A percentile compares a stretch with the other conserved stretches of the same genome.
Evolutionary conservation across 768 basidiomycete genomes (phyloP).

Genomic region (Lactarius psammicola): DNA sequence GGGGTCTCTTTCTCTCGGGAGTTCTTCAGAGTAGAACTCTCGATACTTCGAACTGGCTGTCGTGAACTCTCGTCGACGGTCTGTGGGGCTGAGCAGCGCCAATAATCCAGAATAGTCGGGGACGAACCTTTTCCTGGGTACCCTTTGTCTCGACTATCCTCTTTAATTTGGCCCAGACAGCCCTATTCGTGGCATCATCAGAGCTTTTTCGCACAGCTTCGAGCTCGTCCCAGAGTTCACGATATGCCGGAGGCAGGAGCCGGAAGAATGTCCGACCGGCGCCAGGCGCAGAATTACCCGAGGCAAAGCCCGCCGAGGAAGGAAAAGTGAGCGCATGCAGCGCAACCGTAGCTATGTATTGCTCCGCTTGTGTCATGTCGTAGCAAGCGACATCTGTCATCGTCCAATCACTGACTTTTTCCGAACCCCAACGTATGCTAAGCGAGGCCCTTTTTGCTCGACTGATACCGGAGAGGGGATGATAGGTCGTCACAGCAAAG

Average conservation of each 20-base stretch:
- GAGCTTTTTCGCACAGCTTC: conserved; percentile 58
- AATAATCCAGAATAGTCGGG: background rate
- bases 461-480: conserved; percentile 61
- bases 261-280: conserved; percentile 67
- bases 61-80: conserved; percentile 7
- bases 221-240: conserved; percentile 91
- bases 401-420: conserved; percentile 58
- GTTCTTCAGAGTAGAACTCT: conserved; percentile 3
- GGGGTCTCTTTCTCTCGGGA: conserved; percentile 29
- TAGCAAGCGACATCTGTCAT: conserved; percentile 88
- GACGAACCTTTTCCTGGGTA: conserved; percentile 44
- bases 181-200: conserved; percentile 64
- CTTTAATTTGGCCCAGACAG: conserved; percentile 67
- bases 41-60: background rate
- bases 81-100: conserved; percentile 17
- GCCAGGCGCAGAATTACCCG: conserved; percentile 45
- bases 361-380: conserved; percentile 76
- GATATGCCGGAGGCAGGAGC: conserved; percentile 74
- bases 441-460: conserved; percentile 73
- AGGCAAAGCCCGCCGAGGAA: conserved; percentile 58
- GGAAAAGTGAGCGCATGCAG: conserved; percentile 76
- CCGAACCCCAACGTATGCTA: conserved; percentile 69
- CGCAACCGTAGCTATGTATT: conserved; percentile 85
- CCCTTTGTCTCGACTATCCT: conserved; percentile 63
- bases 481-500: conserved; percentile 73